Evolutionary conservation across 257 asterid genomes (phyloP).

Genomic region (Capsicum baccatum): DNA sequence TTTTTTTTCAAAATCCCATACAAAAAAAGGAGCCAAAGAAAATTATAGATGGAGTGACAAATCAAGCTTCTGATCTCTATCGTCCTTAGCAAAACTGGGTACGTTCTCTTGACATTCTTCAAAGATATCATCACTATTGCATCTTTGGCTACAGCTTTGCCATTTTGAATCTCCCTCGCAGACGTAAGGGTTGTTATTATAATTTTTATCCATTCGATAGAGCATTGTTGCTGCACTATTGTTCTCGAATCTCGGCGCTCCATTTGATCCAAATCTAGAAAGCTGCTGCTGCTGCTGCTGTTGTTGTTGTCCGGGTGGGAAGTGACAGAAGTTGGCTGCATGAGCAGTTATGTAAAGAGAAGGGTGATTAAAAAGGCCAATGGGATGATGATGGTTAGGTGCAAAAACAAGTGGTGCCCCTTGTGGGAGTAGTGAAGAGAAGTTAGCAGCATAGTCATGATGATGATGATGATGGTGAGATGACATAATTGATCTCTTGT

Average conservation of each 20-base stretch:
- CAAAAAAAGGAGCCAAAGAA: background rate
- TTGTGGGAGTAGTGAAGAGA: conserved; percentile 39
- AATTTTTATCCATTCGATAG: conserved; percentile 29
- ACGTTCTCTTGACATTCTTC: conserved; percentile 33
- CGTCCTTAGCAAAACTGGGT: background rate
- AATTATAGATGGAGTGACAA: conserved; percentile 81
- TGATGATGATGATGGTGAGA: conserved; percentile 28
- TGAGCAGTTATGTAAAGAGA: conserved; percentile 58
- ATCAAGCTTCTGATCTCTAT: conserved; percentile 65
- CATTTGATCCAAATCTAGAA: conserved; percentile 42
- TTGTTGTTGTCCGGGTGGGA: conserved; percentile 19
- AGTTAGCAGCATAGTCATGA: conserved; percentile 30
- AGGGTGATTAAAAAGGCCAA: conserved; percentile 58
- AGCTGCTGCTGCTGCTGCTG: conserved; percentile 34
- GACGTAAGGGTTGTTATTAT: conserved; percentile 12
- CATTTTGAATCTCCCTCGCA: conserved; percentile 48
- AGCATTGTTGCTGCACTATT: conserved; percentile 1
- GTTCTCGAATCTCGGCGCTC: conserved; percentile 53
- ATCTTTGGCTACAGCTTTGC: conserved; percentile 45
- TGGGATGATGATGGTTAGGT: conserved; percentile 47
- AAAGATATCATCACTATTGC: conserved; percentile 34
- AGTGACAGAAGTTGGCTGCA: conserved; percentile 55
- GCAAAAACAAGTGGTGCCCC: conserved; percentile 51
- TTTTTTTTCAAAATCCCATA: background rate
- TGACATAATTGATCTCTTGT: conserved; percentile 40